Conservation (phyloP, 257 asterid species). For the Plantago ovata region DNA sequence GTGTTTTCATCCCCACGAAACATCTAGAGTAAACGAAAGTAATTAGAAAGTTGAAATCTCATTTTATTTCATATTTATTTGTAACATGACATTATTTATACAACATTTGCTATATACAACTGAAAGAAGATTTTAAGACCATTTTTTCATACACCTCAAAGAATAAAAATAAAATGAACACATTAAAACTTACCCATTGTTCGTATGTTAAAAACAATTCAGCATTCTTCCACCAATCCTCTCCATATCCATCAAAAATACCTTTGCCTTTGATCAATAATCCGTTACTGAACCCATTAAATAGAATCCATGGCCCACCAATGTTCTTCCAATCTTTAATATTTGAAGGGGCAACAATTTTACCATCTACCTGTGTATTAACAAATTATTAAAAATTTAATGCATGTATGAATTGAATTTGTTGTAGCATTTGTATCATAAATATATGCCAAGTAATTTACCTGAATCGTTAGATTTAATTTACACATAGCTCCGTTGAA, state of each 20-base stretch:
- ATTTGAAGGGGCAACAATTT: slow-evolving; percentile 36
- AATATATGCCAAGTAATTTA: too few species aligned
- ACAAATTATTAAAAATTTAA: neutral
- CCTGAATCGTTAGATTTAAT: too few species aligned
- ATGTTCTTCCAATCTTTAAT: slow-evolving; percentile 26
- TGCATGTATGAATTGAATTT: too few species aligned
- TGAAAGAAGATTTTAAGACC: too few species aligned
- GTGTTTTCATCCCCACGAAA: neutral
- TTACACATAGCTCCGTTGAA: too few species aligned
- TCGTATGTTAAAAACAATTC: neutral
- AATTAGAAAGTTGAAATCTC: too few species aligned
- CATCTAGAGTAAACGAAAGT: neutral
- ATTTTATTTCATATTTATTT: too few species aligned
- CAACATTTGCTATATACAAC: too few species aligned
- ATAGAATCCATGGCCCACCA: neutral
- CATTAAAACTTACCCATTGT: neutral
- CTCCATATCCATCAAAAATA: slow-evolving; percentile 42
- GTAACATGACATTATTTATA: too few species aligned
- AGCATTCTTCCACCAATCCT: slow-evolving; percentile 41
- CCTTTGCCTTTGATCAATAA: slow-evolving; percentile 38
- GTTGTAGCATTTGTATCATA: too few species aligned
- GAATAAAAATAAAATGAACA: too few species aligned
- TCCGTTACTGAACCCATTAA: slow-evolving; percentile 19
- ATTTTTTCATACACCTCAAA: too few species aligned
- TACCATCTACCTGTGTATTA: slow-evolving; percentile 42